These are phyloP conservation scores for Penicillium salamii DNA, from an alignment of 495 filamentous ascomycete species.

Conservation along the genomic window DNA sequence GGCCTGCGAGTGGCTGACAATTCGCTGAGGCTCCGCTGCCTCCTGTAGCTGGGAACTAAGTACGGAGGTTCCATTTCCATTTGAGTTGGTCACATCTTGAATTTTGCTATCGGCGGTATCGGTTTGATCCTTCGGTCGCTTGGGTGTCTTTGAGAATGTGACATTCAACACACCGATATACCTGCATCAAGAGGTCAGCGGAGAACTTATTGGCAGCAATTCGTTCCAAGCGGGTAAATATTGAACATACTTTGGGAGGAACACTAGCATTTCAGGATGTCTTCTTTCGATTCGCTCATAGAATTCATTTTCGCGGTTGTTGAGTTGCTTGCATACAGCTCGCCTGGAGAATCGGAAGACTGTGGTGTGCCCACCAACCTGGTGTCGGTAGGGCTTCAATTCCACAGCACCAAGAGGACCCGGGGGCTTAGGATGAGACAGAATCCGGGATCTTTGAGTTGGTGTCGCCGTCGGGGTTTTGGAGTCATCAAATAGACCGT, in stretches of 20 bases:
- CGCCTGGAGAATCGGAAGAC: constrained; percentile 92
- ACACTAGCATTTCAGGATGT: constrained; percentile 84
- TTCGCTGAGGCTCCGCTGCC: constrained; percentile 49
- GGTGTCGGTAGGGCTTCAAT: constrained; percentile 93
- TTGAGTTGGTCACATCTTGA: constrained; percentile 18
- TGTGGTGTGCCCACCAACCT: constrained; percentile 94
- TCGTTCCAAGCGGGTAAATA: background rate
- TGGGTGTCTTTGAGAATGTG: constrained; percentile 83
- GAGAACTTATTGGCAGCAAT: background rate
- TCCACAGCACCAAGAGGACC: constrained; percentile 87
- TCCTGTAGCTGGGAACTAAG: constrained; percentile 17
- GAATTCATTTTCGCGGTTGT: constrained; percentile 96
- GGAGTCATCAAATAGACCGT: constrained; percentile 51
- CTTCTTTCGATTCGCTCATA: constrained; percentile 91
- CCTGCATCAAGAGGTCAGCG: constrained; percentile 46
- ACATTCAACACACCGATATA: constrained; percentile 98
- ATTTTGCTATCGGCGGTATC: constrained; percentile 21
- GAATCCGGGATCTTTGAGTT: constrained; percentile 34
- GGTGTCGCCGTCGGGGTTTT: constrained; percentile 64
- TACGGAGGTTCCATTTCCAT: constrained; percentile 19
- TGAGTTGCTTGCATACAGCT: constrained; percentile 96
- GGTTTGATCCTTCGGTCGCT: constrained; percentile 53
- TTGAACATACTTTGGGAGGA: constrained; percentile 79
- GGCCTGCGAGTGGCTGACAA: constrained; percentile 78
- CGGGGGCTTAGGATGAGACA: constrained; percentile 30